A percentile compares a stretch with the other conserved stretches of the same genome.
phyloP scores from a whole-genome alignment of 371 early-diverging fungal species.

The Mortierella sp. region DNA sequence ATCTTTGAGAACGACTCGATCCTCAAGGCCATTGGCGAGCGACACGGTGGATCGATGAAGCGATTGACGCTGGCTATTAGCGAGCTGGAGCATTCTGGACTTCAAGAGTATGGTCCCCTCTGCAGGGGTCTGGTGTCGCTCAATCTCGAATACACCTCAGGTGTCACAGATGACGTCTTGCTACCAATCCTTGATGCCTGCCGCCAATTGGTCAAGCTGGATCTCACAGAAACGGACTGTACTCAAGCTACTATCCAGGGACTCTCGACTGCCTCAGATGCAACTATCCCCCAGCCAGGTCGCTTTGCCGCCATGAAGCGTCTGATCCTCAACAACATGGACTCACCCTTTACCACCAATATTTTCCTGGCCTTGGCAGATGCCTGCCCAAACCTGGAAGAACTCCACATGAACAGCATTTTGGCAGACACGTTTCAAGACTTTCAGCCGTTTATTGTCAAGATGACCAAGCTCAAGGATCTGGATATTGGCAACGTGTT shows the following conservation, averaged over 20 bases:
- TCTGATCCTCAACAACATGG: conserved; percentile 51
- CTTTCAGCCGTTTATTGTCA: conserved; percentile 34
- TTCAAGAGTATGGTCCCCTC: conserved; percentile 39
- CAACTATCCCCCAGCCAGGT: conserved; percentile 16
- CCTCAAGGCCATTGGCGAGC: conserved; percentile 42
- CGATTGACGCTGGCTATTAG: conserved; percentile 46
- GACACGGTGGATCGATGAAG: conserved; percentile 45
- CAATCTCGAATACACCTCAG: conserved; percentile 52
- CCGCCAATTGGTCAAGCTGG: conserved; percentile 33
- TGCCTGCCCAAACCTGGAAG: conserved; percentile 42
- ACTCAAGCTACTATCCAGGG: conserved; percentile 42
- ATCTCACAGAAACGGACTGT: conserved; percentile 52
- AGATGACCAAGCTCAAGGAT: conserved; percentile 31
- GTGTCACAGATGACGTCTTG: conserved; percentile 42
- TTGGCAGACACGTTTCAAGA: conserved; percentile 51
- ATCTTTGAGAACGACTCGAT: conserved; percentile 42
- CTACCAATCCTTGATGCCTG: conserved; percentile 44
- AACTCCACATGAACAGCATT: conserved; percentile 57
- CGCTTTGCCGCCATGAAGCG: conserved; percentile 32
- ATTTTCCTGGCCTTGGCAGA: conserved; percentile 44
- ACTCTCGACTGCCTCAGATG: conserved; percentile 35
- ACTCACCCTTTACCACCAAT: conserved; percentile 43
- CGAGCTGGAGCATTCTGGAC: conserved; percentile 45
- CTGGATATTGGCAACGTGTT: conserved; percentile 57
- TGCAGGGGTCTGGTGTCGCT: conserved; percentile 29